A percentile compares a stretch with the other conserved stretches of the same genome.
These are phyloP conservation scores for Avicennia marina DNA, from an alignment of 257 asterid genomes.

Conservation along the genomic window DNA sequence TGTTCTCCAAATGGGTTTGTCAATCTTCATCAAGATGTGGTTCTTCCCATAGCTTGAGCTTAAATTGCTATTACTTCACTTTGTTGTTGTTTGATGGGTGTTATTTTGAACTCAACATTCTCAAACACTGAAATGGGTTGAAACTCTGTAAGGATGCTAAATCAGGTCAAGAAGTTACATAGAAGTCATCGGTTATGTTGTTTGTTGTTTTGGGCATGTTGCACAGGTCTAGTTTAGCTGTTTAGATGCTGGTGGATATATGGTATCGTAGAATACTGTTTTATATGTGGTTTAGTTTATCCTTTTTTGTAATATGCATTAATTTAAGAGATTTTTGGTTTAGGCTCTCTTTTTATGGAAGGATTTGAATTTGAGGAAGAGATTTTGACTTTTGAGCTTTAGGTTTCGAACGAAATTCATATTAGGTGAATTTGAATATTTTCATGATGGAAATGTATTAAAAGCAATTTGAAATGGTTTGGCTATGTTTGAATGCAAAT, in stretches of 20 bases:
- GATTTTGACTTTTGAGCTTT: too few species aligned
- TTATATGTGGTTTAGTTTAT: not conserved
- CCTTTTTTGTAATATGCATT: not conserved
- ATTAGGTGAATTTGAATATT: too few species aligned
- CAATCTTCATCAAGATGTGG: constrained; percentile 92
- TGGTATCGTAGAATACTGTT: not conserved
- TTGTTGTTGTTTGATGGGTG: constrained; percentile 21
- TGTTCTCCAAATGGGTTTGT: constrained; percentile 76
- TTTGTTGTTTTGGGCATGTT: constrained; percentile 19
- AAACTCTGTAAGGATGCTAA: constrained; percentile 13
- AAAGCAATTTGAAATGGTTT: too few species aligned
- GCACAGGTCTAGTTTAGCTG: not conserved
- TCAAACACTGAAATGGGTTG: constrained; percentile 4
- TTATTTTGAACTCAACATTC: constrained; percentile 15
- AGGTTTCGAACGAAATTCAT: too few species aligned
- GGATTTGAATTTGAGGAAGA: too few species aligned
- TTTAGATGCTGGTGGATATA: not conserved
- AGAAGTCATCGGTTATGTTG: not conserved
- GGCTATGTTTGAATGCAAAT: too few species aligned
- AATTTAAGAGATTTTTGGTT: too few species aligned
- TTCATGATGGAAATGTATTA: too few species aligned
- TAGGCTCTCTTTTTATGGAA: too few species aligned
- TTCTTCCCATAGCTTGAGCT: constrained; percentile 46
- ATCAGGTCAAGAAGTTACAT: not conserved
- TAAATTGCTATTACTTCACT: constrained; percentile 7